Evolutionary conservation across 2,329 filamentous ascomycete species (phyloP).

Genomic region (Teratosphaeria gauchensis): DNA sequence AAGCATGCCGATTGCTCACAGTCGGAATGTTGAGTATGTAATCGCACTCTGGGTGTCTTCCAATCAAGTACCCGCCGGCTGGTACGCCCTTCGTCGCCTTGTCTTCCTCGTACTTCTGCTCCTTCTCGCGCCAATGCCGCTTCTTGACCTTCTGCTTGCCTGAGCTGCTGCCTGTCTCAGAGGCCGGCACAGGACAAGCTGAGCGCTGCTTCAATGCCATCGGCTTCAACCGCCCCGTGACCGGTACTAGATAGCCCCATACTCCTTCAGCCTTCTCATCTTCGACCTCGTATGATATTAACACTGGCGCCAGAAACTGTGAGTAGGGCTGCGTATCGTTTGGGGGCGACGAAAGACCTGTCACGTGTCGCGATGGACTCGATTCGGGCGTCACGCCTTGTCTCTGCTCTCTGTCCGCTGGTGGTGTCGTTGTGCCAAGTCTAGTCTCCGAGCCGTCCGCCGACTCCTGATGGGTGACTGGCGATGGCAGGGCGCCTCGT

Average conservation of each 20-base stretch:
- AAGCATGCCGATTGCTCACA: constrained; percentile 77
- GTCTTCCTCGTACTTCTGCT: constrained; percentile 51
- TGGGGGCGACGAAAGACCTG: constrained; percentile 52
- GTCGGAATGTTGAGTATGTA: constrained; percentile 61
- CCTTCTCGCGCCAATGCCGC: constrained; percentile 48
- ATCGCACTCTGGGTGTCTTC: constrained; percentile 84
- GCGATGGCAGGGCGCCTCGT: constrained; percentile 68
- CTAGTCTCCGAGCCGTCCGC: constrained; percentile 62
- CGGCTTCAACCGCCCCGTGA: constrained; percentile 48
- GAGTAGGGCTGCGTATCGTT: constrained; percentile 71
- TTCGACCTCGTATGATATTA: constrained; percentile 67
- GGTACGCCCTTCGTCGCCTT: constrained; percentile 45
- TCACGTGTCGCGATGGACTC: constrained; percentile 22
- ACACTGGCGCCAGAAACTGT: constrained; percentile 67
- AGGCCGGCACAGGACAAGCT: constrained; percentile 52
- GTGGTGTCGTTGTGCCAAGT: constrained; percentile 55
- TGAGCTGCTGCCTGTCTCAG: constrained; percentile 26
- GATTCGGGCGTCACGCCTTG: constrained; percentile 38
- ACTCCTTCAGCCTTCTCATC: constrained; percentile 79
- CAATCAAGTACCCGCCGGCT: constrained; percentile 80
- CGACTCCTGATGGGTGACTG: constrained; percentile 60
- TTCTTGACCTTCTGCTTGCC: constrained; percentile 39
- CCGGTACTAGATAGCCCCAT: constrained; percentile 88
- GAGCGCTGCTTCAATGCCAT: constrained; percentile 68
- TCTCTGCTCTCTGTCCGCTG: constrained; percentile 36